These are phyloP conservation scores for Naganishia antarctica DNA, from an alignment of 768 basidiomycete genomes.

Conservation along the genomic window DNA sequence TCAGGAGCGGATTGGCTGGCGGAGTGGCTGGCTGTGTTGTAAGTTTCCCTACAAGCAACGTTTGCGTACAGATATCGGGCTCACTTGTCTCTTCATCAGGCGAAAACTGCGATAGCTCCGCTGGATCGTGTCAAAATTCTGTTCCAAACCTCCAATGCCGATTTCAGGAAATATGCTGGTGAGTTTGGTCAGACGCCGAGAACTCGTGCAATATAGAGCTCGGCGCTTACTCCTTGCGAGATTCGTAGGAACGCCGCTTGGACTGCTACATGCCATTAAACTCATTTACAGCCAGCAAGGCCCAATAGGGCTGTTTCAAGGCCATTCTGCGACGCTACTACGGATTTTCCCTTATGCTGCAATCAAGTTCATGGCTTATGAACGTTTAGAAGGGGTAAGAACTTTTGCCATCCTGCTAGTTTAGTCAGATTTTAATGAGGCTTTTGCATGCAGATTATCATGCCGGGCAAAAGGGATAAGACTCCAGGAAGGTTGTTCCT, in stretches of 20 bases:
- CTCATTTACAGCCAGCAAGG: constrained; percentile 61
- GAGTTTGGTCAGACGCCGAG: constrained; percentile 32
- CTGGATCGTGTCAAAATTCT: constrained; percentile 97
- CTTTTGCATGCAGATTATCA: constrained; percentile 59
- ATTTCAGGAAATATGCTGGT: constrained; percentile 92
- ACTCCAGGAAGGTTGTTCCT: constrained; percentile 74
- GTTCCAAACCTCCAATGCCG: constrained; percentile 93
- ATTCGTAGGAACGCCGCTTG: constrained; percentile 72
- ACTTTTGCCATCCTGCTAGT: too few relatives aligned
- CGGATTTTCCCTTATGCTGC: constrained; percentile 95
- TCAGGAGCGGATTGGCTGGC: constrained; percentile 84
- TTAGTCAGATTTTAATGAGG: too few relatives aligned
- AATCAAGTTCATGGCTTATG: constrained; percentile 95
- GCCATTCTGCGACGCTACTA: constrained; percentile 88
- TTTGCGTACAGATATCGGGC: constrained; percentile 6
- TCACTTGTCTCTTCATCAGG: constrained; percentile 53
- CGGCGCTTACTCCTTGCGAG: too few relatives aligned
- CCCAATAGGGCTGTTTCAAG: constrained; percentile 78
- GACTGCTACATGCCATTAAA: constrained; percentile 69
- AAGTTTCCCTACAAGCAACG: constrained; percentile 49
- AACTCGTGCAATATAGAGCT: too few relatives aligned
- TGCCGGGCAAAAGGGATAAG: constrained; percentile 74
- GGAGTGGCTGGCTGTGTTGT: constrained; percentile 92
- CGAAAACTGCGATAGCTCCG: constrained; percentile 90
- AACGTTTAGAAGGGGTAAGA: constrained; percentile 70